These are phyloP conservation scores for Rhynchospora breviuscula DNA, from an alignment of 176 grass and related monocot genomes.

Conservation along the genomic window DNA sequence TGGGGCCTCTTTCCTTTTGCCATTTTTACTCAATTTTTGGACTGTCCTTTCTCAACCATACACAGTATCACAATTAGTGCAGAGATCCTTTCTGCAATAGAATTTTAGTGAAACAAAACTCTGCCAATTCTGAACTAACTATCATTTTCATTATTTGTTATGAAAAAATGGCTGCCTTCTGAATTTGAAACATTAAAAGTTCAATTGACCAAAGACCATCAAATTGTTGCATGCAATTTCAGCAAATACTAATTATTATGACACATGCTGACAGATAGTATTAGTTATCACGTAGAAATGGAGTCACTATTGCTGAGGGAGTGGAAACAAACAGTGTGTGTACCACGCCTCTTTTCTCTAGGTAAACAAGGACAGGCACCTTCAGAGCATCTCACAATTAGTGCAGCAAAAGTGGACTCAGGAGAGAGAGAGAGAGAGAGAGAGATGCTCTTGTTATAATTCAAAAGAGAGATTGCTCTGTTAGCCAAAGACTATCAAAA, in stretches of 20 bases:
- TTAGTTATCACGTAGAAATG: background rate
- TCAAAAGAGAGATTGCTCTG: constrained; percentile 4
- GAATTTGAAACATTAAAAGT: background rate
- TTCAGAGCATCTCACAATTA: constrained; percentile 21
- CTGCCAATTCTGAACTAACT: background rate
- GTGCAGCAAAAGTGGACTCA: background rate
- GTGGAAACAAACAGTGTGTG: constrained; percentile 9
- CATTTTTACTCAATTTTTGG: constrained; percentile 11
- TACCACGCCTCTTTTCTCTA: constrained; percentile 21
- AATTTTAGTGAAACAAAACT: background rate
- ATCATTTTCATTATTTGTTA: background rate
- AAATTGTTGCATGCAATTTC: background rate
- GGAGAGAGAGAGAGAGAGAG: background rate
- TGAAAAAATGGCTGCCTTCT: background rate
- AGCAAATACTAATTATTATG: background rate
- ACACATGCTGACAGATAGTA: background rate
- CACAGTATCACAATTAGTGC: background rate
- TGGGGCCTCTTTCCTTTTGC: background rate
- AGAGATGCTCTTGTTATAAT: background rate
- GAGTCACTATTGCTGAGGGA: background rate
- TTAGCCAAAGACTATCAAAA: constrained; percentile 14
- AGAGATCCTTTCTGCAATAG: background rate
- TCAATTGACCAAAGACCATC: background rate
- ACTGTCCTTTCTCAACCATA: background rate
- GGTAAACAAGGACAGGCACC: constrained; percentile 25